Evolutionary conservation across 305 asterid species (phyloP), one percentile per base, ranked within the genome.

Genomic region (Fraxinus albicans): DNA sequence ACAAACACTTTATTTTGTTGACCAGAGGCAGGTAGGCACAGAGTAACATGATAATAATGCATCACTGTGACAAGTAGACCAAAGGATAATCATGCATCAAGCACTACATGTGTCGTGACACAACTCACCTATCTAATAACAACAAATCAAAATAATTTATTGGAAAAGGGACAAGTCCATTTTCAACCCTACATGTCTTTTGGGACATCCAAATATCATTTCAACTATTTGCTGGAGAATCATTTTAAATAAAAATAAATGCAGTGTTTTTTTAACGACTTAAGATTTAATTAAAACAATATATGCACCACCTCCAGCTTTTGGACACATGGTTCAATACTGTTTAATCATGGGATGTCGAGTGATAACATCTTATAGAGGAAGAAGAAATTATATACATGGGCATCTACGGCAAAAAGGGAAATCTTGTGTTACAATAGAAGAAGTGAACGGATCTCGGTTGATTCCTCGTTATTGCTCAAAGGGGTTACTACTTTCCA

Each of bases 81-180:
- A 83, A 77, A 72, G 70, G 1, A 77, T 81, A 83, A 89, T 89
- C 87, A 89, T 87, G 85, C 73, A 73, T 86, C 73, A 60, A 86
- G 85, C 90, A 89, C 88, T 80, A 80, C 90, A 86, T 87, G 92
- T 87, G 90, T 84, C 84, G 92, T 87, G 89, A 86, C 85, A 86
- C 79, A 79, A 25, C 79, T 88, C 90, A 77, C 86, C 53, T 29
- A 79, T 70, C 53, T 80, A 80, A 42, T 17, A 50, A 13, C 13
- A 50, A 77, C 65, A 77, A 53, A 77, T 29, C 33, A 15, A 53
- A 53, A 77, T 13, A 9, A 53, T 29, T 4, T 19, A 10, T 12
- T 69, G 19, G 35, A 70, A 27, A 70, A 70, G 19, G 76, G 38
- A 33, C 76, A 33, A 72, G 12, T 72, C 44, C 76, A 70, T 69